Percentiles rank a stretch among this genome's conserved stretches.
Evolutionary conservation across 1,139 yeast species (phyloP).

Genomic region (Magnusiomyces ingens): DNA sequence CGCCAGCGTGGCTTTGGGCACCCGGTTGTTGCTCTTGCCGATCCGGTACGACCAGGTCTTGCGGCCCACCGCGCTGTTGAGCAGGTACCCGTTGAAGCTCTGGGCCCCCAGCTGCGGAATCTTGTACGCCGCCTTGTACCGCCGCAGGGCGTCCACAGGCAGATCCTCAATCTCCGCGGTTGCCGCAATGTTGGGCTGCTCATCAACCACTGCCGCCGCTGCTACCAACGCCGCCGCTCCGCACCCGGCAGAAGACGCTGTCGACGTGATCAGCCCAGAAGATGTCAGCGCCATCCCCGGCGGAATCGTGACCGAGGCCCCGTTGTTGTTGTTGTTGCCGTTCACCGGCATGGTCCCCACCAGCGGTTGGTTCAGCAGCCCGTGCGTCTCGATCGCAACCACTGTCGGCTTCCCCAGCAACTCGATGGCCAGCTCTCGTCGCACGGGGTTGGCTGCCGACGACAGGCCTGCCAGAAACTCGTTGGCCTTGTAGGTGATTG

Average conservation of each 20-base stretch:
- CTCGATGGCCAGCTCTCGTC: constrained; percentile 4
- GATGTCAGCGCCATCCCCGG: too few relatives aligned
- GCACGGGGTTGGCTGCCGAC: constrained; percentile 1
- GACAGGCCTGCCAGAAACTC: constrained; percentile 4
- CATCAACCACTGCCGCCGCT: not conserved
- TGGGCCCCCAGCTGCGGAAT: not conserved
- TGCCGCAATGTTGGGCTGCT: not conserved
- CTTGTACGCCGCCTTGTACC: not conserved
- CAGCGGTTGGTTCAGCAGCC: not conserved
- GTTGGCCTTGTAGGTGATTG: not conserved
- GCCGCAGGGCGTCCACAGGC: constrained; percentile 1
- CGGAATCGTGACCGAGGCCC: too few relatives aligned
- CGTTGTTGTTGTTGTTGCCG: too few relatives aligned
- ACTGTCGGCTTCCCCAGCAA: constrained; percentile 2
- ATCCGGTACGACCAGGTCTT: not conserved
- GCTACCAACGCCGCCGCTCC: not conserved
- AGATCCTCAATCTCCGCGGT: constrained; percentile 3
- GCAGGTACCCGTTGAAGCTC: constrained; percentile 3
- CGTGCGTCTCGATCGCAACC: not conserved
- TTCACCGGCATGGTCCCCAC: too few relatives aligned
- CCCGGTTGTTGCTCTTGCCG: constrained; percentile 36
- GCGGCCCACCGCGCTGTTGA: constrained; percentile 1
- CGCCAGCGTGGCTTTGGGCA: constrained; percentile 52
- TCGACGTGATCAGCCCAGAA: too few relatives aligned
- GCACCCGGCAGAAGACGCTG: not conserved